Evolutionary conservation across 129 eudicot species (phyloP).

Genomic region (Flaveria trinervia): DNA sequence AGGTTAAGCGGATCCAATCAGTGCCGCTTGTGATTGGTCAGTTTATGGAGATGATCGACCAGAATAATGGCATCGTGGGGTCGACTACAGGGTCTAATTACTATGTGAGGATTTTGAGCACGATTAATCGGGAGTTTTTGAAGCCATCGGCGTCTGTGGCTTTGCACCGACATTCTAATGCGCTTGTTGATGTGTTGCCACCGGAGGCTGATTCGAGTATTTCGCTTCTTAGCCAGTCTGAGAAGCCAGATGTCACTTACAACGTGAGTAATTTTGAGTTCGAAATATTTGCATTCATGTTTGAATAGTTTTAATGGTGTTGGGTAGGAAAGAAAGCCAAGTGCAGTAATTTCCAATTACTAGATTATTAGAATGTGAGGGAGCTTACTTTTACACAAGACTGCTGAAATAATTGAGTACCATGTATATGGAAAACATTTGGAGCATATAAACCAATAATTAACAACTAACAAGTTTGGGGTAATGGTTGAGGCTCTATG

Average conservation of each 20-base stretch:
- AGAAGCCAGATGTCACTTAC: conserved; percentile 86
- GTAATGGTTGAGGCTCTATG: background rate
- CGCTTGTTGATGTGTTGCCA: conserved; percentile 83
- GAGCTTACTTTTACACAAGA: background rate
- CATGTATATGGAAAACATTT: background rate
- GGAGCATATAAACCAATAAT: background rate
- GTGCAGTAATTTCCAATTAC: background rate
- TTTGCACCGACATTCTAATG: conserved; percentile 80
- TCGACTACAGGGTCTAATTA: conserved; percentile 84
- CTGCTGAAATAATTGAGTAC: background rate
- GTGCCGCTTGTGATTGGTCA: conserved; percentile 90
- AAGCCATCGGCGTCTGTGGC: conserved; percentile 84
- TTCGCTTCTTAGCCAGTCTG: conserved; percentile 74
- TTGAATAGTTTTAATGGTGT: background rate
- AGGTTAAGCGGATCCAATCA: conserved; percentile 89
- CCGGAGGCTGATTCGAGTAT: conserved; percentile 93
- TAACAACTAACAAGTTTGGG: background rate
- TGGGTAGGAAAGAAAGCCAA: background rate
- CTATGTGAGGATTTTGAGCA: conserved; percentile 76
- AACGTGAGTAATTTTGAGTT: conserved; percentile 43
- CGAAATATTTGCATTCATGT: background rate
- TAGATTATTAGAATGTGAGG: background rate
- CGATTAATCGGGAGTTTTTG: conserved; percentile 73
- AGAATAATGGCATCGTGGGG: conserved; percentile 77
- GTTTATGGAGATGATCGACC: conserved; percentile 91